Percentiles rank a stretch among this genome's conserved stretches.
Evolutionary conservation across 2,329 filamentous ascomycete genomes (phyloP).

Genomic region (Aspergillus sp.): DNA sequence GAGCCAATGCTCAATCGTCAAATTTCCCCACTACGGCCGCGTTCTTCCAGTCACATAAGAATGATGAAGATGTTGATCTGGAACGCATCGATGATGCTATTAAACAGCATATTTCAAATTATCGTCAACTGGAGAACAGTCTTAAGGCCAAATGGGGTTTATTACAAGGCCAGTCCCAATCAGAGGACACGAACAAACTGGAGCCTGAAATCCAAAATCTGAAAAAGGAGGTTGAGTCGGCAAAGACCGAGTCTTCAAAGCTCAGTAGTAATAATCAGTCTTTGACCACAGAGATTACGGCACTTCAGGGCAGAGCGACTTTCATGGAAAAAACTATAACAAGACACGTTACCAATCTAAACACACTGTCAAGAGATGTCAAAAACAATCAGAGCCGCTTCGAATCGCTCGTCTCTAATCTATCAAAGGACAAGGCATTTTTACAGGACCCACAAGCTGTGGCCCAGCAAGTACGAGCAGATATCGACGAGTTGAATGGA

Average conservation of each 20-base stretch:
- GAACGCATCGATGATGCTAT: conserved; percentile 16
- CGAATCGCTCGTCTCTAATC: background rate
- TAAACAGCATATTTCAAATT: conserved; percentile 9
- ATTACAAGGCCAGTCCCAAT: background rate
- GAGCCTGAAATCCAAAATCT: conserved; percentile 8
- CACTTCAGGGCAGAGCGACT: conserved; percentile 3
- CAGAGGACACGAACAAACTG: conserved; percentile 10
- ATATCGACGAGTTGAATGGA: background rate
- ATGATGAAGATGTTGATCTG: conserved; percentile 15
- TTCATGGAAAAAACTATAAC: background rate
- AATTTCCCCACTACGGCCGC: conserved; percentile 19
- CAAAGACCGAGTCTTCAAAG: conserved; percentile 1
- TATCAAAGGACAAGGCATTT: background rate
- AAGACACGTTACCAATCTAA: conserved; percentile 2
- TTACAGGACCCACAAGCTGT: background rate
- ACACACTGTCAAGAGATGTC: background rate
- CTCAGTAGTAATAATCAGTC: background rate
- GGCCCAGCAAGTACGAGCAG: background rate
- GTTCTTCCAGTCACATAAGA: conserved; percentile 13
- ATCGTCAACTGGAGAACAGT: conserved; percentile 9
- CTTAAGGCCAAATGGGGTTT: conserved; percentile 8
- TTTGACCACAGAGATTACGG: background rate
- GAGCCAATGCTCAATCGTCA: conserved; percentile 11
- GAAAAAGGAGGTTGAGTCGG: background rate
- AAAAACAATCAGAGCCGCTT: background rate